phyloP scores from a whole-genome alignment of 139 green algal species.

The Gonium pectorale region DNA sequence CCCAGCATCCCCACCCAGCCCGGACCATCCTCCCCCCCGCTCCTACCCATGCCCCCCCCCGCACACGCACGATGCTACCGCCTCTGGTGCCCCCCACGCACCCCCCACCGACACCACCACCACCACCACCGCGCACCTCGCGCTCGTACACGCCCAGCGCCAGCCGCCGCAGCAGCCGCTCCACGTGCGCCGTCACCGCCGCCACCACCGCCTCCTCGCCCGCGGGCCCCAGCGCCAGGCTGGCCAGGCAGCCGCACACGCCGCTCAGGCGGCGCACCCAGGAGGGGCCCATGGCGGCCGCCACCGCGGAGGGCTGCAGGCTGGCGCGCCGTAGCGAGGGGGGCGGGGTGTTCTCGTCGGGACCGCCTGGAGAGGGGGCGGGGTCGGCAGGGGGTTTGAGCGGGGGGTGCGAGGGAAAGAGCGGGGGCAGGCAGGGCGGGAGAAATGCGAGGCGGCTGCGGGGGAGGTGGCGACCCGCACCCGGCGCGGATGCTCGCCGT shows the following conservation, averaged over 20 bases:
- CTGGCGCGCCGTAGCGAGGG: not conserved
- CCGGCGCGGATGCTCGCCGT: too few relatives aligned
- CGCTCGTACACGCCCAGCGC: slow-evolving; percentile 48
- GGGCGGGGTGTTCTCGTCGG: not conserved
- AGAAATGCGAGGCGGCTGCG: too few relatives aligned
- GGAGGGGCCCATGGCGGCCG: not conserved
- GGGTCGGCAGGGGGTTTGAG: not conserved
- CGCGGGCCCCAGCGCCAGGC: slow-evolving; percentile 49
- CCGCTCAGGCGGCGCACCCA: slow-evolving; percentile 32
- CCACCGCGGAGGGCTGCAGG: slow-evolving; percentile 11
- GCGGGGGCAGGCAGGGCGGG: too few relatives aligned
- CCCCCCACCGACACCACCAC: not conserved
- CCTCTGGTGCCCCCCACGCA: too few relatives aligned
- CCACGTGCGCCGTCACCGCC: slow-evolving; percentile 63
- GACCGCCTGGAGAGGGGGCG: not conserved
- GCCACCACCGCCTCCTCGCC: slow-evolving; percentile 68
- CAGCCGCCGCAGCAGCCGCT: slow-evolving; percentile 28
- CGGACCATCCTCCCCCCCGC: too few relatives aligned
- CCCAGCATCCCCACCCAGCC: too few relatives aligned
- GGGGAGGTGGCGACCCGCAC: too few relatives aligned
- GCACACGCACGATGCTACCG: too few relatives aligned
- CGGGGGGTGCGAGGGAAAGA: not conserved
- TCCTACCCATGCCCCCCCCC: too few relatives aligned
- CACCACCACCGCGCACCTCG: not conserved
- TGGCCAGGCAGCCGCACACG: slow-evolving; percentile 39